Evolutionary conservation across 805 yeast species (phyloP).

Genomic region (Candida saitoana): DNA sequence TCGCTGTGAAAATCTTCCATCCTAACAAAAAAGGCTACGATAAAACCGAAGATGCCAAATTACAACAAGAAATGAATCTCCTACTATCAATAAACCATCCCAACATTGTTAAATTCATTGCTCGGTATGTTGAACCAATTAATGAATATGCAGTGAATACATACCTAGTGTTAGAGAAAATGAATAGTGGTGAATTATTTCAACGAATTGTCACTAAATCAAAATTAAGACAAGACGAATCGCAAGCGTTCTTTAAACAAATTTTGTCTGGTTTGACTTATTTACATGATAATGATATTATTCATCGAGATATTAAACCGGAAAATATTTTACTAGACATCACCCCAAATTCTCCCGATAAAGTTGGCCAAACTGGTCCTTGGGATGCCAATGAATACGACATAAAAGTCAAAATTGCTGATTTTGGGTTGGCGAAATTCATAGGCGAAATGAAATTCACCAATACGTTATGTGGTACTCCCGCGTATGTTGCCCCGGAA

Average conservation of each 20-base stretch:
- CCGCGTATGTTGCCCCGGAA: conserved; percentile 86
- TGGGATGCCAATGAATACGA: conserved; percentile 61
- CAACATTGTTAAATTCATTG: conserved; percentile 63
- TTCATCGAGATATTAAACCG: conserved; percentile 45
- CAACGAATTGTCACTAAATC: conserved; percentile 67
- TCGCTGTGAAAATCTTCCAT: conserved; percentile 73
- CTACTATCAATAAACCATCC: conserved; percentile 63
- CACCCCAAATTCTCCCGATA: conserved; percentile 30
- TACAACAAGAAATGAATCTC: conserved; percentile 66
- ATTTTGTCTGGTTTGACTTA: conserved; percentile 36
- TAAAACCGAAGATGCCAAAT: conserved; percentile 31
- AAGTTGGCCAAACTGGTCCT: conserved; percentile 42
- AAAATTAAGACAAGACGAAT: conserved; percentile 56
- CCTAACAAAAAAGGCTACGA: conserved; percentile 37
- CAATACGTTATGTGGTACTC: conserved; percentile 79
- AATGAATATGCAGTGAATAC: conserved; percentile 50
- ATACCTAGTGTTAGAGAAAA: conserved; percentile 66
- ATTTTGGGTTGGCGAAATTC: conserved; percentile 70
- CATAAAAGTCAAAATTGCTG: conserved; percentile 71
- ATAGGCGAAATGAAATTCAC: conserved; percentile 73
- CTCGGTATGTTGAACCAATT: conserved; percentile 51
- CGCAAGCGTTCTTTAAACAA: conserved; percentile 53
- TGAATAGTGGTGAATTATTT: conserved; percentile 72
- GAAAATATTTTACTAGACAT: conserved; percentile 48
- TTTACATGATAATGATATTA: conserved; percentile 37